Evolutionary conservation across 345 rosid species (phyloP).

Genomic region (Bruguiera gymnorhiza): DNA sequence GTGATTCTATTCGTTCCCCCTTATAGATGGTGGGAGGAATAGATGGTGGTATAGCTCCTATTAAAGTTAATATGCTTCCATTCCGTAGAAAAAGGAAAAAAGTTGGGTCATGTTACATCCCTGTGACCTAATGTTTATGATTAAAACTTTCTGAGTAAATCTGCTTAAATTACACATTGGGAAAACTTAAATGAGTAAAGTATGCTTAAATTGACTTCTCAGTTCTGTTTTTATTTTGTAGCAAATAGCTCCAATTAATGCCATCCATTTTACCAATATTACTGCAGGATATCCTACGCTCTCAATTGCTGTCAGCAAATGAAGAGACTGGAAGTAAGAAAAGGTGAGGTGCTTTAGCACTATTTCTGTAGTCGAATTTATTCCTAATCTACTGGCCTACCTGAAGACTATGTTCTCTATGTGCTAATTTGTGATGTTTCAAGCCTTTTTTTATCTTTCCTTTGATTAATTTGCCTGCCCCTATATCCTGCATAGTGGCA

Average conservation of each 20-base stretch:
- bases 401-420: neutral
- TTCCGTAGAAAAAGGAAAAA: no score
- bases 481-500: neutral
- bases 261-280: slow-evolving; percentile 14
- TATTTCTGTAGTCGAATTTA: neutral
- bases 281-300: slow-evolving; percentile 72
- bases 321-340: slow-evolving; percentile 68
- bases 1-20: no score
- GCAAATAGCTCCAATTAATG: neutral
- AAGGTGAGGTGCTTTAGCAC: slow-evolving; percentile 42
- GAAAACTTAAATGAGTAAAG: no score
- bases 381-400: neutral
- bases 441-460: neutral
- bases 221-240: neutral
- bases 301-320: slow-evolving; percentile 83
- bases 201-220: no score
- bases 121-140: no score
- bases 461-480: neutral
- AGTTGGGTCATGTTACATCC: no score
- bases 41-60: no score
- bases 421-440: neutral
- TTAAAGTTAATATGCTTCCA: no score
- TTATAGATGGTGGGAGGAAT: no score
- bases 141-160: no score
- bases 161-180: no score